Evolutionary conservation across 148 eudicot species (phyloP).

Genomic region (Chenopodium quinoa): DNA sequence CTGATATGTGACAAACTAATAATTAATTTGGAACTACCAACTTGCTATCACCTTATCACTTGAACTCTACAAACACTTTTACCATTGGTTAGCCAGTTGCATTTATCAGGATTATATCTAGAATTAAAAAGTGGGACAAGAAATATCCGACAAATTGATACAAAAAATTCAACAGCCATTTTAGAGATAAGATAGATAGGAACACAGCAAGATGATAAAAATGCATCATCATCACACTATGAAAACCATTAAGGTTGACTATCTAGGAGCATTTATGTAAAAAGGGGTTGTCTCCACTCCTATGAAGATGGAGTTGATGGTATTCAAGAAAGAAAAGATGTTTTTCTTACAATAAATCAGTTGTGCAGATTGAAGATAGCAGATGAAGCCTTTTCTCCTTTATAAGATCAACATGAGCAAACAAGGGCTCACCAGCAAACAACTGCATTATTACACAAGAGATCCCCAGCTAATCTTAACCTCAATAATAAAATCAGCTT

Average conservation of each 20-base stretch:
- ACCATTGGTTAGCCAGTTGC: background rate
- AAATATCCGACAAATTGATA: no score
- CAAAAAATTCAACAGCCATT: background rate
- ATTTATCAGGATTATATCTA: background rate
- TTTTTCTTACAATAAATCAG: slow-evolving; percentile 58
- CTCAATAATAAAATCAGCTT: background rate
- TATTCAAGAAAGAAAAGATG: background rate
- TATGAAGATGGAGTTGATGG: background rate
- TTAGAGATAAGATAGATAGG: background rate
- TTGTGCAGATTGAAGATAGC: slow-evolving; percentile 55
- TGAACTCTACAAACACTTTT: background rate
- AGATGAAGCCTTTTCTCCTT: slow-evolving; percentile 65
- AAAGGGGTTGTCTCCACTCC: background rate
- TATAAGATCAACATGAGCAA: slow-evolving; percentile 66
- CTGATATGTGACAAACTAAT: no score
- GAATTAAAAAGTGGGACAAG: background rate
- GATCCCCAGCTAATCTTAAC: background rate
- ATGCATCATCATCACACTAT: background rate
- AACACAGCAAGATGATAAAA: background rate
- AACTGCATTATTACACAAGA: slow-evolving; percentile 46
- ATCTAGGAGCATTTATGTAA: background rate
- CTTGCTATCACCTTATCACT: background rate
- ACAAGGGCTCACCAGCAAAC: slow-evolving; percentile 71
- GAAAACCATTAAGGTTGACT: background rate
- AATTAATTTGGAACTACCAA: no score